Evolutionary conservation across 129 eudicot genomes (phyloP), one percentile per base, ranked within the genome.

Genomic region (Heracleum sosnowskyi): DNA sequence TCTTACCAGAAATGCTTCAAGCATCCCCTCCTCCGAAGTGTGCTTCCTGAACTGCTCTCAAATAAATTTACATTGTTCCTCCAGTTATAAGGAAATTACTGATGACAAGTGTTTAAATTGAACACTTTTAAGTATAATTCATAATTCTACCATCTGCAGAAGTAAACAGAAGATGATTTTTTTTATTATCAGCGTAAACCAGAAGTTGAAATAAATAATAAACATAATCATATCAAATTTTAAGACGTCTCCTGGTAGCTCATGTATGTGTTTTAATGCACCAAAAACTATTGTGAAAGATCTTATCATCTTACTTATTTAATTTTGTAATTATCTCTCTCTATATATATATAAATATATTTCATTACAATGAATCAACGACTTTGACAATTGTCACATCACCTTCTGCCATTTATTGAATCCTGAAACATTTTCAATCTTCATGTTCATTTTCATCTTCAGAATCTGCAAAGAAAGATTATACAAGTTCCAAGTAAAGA

Each of bases 381-480:
- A 69, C 28, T n/a, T 72, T 15, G 16, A 72, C 31, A 71, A 39
- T 15, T 66, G 20, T 31, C 24, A 66, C 68, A 55, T 57, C 78
- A 73, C 74, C 55, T 26, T 29, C 29, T 12, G 71, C 45, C 78
- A 73, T 53, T 36, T 47, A 78, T 33, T 42, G 75, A 33, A 34
- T 64, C 20, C 64, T 71, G 69, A 20, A n/a, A 18, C 39, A 80
- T 41, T 78, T 74, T 88, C 83, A 88, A 74, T 88, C 92, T 83
- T 88, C 89, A 74, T 88, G 92, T 66, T 81, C 87, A 71, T 85
- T 77, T 73, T 85, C 89, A 74, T 79, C 79, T 77, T 86, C 92
- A 74, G 92, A 86, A 84, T 88, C 92, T 88, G 89, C 78, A 76
- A 11, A 7, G 24, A 22, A 44, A 31, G 15, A 44, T 39, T n/a